Base-by-base conservation (phyloP, 805 yeast species). In the Zygoascus bituminiphila region DNA sequence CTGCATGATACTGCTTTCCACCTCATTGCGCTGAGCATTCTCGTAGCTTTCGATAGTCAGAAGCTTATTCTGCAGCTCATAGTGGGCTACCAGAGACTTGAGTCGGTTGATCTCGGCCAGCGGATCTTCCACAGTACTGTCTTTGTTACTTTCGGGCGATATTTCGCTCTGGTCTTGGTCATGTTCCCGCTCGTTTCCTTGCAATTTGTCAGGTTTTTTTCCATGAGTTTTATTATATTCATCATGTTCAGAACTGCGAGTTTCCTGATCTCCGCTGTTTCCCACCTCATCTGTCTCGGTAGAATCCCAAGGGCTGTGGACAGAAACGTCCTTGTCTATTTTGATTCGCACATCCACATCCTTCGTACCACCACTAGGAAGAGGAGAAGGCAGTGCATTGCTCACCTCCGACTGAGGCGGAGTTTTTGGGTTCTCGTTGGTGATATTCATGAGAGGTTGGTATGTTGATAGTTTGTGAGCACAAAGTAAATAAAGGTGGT, bases 21-120 rank as follows among this genome's bases (percentile, higher is more conserved):
- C 79, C 53, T 73, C 75, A 49, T 66, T 65, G 17, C 78, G 59
- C 62, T 70, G 74, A 38, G 68, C 69, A 9, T 67, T 66, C 50
- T 74, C 77, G 39, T 67, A 67, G 15, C 71, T 56, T 40, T 73
- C 74, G 17, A 74, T 65, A 5, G 68, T 66, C 39, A 72, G 54
- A 25, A 78, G 62, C 57, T 74, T 58, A 49, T 60, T 62, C 53
- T 69, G 73, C 29, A 69, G 60, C 44, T 62, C 59, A 33, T 41
- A 52, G 29, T 56, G 60, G 20, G 55, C 31, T 14, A 52, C 43
- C 24, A 47, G 45, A 22, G 52, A 31, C 37, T 46, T 42, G 15
- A 26, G 45, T 5, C 38, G 42, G 19, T 37, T 41, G n/a, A 41
- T 25, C 17, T 41, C 44, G 15, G 17, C n/a, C n/a, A n/a, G n/a